Evolutionary conservation across 2,329 filamentous ascomycete genomes (phyloP), one percentile per base, ranked within the genome.

Genomic region (Cercospora citrullina): DNA sequence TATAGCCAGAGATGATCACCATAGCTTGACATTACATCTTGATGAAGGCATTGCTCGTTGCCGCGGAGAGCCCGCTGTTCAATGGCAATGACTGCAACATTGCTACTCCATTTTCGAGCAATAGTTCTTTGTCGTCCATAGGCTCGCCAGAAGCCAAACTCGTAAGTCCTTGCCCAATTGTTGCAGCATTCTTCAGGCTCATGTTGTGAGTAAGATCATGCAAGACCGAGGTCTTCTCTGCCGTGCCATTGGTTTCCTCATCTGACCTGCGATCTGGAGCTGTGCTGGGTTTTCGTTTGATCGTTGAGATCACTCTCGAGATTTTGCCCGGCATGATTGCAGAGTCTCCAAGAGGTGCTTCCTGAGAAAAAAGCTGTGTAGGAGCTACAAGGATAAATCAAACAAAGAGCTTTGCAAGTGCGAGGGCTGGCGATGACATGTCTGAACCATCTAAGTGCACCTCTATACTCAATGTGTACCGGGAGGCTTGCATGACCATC

Each of bases 31-130:
- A 21, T 45, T 33, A 64, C 84, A 85, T 84, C 5, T 77, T 77
- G 67, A 86, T 85, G 75, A 86, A 86, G 23, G 79, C 80, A 75
- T 84, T 80, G 4, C 84, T 84, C 6, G 84, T 78, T n/a, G 78
- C 81, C 51, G 58, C 26, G 14, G 64, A 65, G 8, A 65, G 42
- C 4, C 64, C 64, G 23, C 64, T 65, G 42, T 85, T 83, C 14
- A 77, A 69, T 8, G 84, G 84, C n/a, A 86, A 75, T 1, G 78
- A 76, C 69, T 86, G 84, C 21, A 86, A 79, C 82, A 86, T 84
- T 12, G 81, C 75, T 1, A 87, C 84, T 18, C 83, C 84, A 76
- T 86, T 76, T 70, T 87, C 85, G 21, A 85, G 79, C 65, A 84
- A 66, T 5, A 81, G 74, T 33, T 84, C 76, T 71, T 84, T 84